Evolutionary conservation across 1,284 basidiomycete species (phyloP), one percentile per base, ranked within the genome.

Genomic region (Tilletia caries): DNA sequence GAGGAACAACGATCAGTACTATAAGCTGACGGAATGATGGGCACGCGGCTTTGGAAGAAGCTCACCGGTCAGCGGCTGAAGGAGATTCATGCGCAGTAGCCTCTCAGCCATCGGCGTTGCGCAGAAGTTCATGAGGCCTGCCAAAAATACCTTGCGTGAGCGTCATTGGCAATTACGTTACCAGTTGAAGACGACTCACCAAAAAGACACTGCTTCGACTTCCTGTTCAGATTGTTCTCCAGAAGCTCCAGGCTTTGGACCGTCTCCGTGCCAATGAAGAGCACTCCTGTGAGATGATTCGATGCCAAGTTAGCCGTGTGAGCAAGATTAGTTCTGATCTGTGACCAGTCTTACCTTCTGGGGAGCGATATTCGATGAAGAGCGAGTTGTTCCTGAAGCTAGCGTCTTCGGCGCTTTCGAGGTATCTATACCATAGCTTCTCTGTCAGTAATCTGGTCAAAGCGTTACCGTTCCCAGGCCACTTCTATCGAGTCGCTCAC

Each of bases 221-320:
- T 68, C 1, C 65, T 41, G 62, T 76, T 70, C 34, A 75, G 67
- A 34, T 71, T 50, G 41, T 75, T 76, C 60, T 69, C 66, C 15
- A 94, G 90, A 1, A 98, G 86, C 83, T 98, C 95, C 2, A 98
- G 86, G 80, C 94, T 93, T 64, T 87, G 88, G 0, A 89, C 91
- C 0, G 91, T 92, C 69, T 94, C 93, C 0, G 89, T 87, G 80
- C 96, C 94, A 75, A 98, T 91, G 87, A 95, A 88, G 90, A 96
- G 92, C 0, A 92, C 94, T 0, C 93, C 71, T 73, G 62, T n/a
- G 32, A 25, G 62, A 15, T 15, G 32, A n/a, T 27, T 25, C 1
- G 64, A 23, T 33, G 44, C 13, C 23, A 64, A 4, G 8, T 60
- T 20, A 15, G 15, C 32, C 32, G 10, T 60, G 8, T 25, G 23